Base-by-base conservation (phyloP, 352 stramenopile species). In the Globisporangium camurandrum region DNA sequence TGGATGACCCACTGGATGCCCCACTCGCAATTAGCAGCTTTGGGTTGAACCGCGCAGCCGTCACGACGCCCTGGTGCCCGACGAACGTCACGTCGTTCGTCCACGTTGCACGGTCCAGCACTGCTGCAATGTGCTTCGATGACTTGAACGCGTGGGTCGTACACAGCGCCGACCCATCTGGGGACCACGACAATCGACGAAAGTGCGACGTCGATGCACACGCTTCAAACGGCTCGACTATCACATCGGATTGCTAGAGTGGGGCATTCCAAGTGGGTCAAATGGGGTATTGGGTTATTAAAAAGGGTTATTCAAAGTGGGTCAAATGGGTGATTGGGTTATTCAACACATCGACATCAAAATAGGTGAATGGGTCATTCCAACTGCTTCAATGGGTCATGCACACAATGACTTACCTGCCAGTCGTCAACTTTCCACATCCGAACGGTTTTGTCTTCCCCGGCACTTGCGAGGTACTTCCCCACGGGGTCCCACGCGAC, bases 41-140 rank as follows among this genome's bases (percentile, higher is more conserved):
- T 0, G 76, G 76, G 50, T 91, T 89, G 54, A 94, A 94, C 16
- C 84, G 75, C n/a, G 79, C 66, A 51, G 66, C 81, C 12, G 84
- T 93, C 17, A 94, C 84, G 23, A 91, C 75, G 3, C 75, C 64
- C 48, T 83, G 68, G 28, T 94, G 84, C 2, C 84, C 84, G 1
- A 94, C 84, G 60, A 94, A 92, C 37, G 92, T 89, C 31, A 94
- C 65, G 8, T 94, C 80, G 41, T 94, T 88, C 6, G 63, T 71
- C 84, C 84, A 94, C 19, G 76, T 75, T 42, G 69, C 64, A 23
- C 84, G 76, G 36, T 91, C 80, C 9, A 94, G 57, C 39, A 94
- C 54, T 4, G 84, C 79, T 1, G 76, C 84, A 27, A 91, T 84
- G 36, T 94, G 87, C 57, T 90, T 89, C 67, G 92, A 93, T 16